Percentiles rank a stretch among this genome's conserved stretches.
Evolutionary conservation across 2,329 filamentous ascomycete genomes (phyloP).

Genomic region (Curvularia sp.): DNA sequence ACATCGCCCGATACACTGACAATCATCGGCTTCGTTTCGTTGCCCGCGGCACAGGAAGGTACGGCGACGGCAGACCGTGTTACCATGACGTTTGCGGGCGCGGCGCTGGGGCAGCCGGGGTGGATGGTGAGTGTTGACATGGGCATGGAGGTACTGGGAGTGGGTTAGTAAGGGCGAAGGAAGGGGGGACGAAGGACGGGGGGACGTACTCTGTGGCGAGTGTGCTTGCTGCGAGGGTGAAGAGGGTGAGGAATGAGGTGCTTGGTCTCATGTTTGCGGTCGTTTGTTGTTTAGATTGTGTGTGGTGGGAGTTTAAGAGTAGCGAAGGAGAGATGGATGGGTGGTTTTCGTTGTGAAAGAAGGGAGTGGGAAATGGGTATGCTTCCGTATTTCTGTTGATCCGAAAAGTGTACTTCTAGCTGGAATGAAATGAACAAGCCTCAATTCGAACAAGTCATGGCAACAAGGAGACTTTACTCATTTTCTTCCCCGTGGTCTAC

Average conservation of each 20-base stretch:
- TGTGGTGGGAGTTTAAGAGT: not conserved
- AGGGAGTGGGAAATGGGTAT: not conserved
- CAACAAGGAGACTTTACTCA: not conserved
- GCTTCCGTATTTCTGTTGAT: not conserved
- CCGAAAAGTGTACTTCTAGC: not conserved
- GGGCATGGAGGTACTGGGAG: constrained; percentile 4
- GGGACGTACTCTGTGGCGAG: constrained; percentile 14
- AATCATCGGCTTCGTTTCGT: constrained; percentile 29
- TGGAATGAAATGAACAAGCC: not conserved
- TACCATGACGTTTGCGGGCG: constrained; percentile 26
- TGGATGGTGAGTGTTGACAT: constrained; percentile 26
- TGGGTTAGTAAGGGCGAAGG: not conserved
- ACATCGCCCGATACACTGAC: constrained; percentile 21
- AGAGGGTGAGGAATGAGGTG: not conserved
- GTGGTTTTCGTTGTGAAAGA: not conserved
- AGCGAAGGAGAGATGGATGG: not conserved
- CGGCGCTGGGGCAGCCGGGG: constrained; percentile 25
- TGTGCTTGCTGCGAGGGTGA: constrained; percentile 7
- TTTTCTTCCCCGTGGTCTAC: not conserved
- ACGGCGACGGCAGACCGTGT: constrained; percentile 24
- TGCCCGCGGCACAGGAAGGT: constrained; percentile 26
- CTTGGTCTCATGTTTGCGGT: constrained; percentile 8
- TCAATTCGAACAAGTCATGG: not conserved
- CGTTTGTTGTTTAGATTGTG: not conserved
- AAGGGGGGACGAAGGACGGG: too few species aligned